These are phyloP conservation scores for Excoecaria cochinchinensis DNA, from an alignment of 345 rosid species.

Conservation along the genomic window DNA sequence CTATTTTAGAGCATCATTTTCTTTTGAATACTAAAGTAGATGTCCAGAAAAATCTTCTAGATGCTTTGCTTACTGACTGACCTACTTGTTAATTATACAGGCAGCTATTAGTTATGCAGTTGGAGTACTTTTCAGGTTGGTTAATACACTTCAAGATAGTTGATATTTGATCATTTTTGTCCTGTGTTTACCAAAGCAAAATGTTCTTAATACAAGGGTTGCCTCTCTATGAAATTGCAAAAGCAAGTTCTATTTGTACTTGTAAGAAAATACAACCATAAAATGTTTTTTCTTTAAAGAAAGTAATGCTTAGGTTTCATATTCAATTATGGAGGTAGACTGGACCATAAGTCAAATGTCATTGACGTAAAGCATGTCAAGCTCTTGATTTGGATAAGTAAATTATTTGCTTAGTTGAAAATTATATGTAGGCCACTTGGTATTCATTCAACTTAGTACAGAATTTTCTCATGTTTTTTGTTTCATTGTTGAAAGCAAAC, in stretches of 20 bases:
- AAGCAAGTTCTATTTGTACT: neutral
- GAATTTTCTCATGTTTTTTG: neutral
- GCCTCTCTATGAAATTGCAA: neutral
- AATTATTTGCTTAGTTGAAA: conserved; percentile 2
- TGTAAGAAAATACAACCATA: neutral
- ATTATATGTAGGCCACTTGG: neutral
- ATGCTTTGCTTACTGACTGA: conserved; percentile 18
- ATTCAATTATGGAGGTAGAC: neutral
- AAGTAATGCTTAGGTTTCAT: neutral
- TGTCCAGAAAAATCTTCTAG: no score
- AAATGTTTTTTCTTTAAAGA: neutral
- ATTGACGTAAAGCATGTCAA: neutral
- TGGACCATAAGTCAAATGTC: neutral
- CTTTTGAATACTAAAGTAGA: neutral
- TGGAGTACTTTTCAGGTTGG: conserved; percentile 84
- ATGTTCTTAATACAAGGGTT: conserved; percentile 3
- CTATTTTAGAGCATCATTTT: neutral
- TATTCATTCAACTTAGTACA: neutral
- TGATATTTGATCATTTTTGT: neutral
- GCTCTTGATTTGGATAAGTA: conserved; percentile 6
- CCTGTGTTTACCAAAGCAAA: neutral
- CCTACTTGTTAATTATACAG: conserved; percentile 38
- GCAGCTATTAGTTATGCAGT: conserved; percentile 83
- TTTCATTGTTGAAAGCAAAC: neutral
- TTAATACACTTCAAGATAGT: conserved; percentile 14